Evolutionary conservation across 176 grass and related monocot genomes (phyloP), one percentile per base, ranked within the genome.

Genomic region (Melocanna baccifera): DNA sequence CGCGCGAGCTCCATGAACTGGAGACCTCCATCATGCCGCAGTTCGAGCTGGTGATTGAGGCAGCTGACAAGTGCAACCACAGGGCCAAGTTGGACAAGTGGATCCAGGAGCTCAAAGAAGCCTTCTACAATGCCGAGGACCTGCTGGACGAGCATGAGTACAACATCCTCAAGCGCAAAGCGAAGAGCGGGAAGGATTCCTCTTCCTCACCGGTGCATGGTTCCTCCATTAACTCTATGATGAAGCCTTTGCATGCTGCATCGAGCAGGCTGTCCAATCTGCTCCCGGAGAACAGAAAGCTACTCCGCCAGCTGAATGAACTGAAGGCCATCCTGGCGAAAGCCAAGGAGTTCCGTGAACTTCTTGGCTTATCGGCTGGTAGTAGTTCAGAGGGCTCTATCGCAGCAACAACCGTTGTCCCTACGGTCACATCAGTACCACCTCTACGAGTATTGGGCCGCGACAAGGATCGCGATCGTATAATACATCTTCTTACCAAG

Each of bases 101-200:
- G 86, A 25, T 88, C 8, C 9, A 12, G 28, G 22, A 47, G 2
- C 86, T 88, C 62, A 76, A 88, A 77, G 50, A 9, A 48, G 78
- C 86, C 39, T n/a, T 62, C 41, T 88, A 77, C 42, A 61, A 83
- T 0, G 42, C 79, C 0, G 72, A 88, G 64, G 86, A 88, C 51
- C 14, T 82, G 22, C 39, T 88, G 14, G 86, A 88, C 3, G 63
- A 69, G 48, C 78, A 77, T 0, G 46, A 82, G 28, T 88, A 87
- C 19, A 26, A 82, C 11, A 1, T 62, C 15, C 84, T 86, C 41
- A 25, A 72, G 46, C 10, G 23, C 15, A 67, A 56, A 11, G 45
- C 36, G 0, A 81, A 46, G 45, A 57, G 14, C 0, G 15, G 43
- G 12, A 39, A 50, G 16, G 26, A 45, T 7, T n/a, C n/a, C n/a